phyloP scores from a whole-genome alignment of 2,329 filamentous ascomycete genomes.

The Aureobasidium sp. region DNA sequence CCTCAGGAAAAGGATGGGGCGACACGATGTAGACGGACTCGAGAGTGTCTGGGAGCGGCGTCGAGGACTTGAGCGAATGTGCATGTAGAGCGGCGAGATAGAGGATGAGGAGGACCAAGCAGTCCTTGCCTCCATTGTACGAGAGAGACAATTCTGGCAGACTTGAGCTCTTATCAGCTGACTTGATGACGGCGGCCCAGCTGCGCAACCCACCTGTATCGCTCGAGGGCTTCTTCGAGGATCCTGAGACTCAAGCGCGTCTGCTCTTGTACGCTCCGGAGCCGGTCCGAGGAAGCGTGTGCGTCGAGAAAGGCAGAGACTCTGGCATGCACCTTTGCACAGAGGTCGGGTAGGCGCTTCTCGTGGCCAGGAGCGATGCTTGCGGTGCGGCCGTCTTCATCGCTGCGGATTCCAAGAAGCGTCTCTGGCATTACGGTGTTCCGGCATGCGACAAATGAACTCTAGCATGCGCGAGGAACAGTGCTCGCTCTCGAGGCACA shows the following conservation, averaged over 20 bases:
- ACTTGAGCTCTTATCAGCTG: slow-evolving; percentile 37
- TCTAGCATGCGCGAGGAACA: slow-evolving; percentile 1
- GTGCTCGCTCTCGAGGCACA: not conserved
- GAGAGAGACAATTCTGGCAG: slow-evolving; percentile 76
- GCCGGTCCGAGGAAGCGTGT: slow-evolving; percentile 48
- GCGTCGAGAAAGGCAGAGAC: slow-evolving; percentile 61
- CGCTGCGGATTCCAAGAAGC: slow-evolving; percentile 19
- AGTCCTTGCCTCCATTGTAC: slow-evolving; percentile 98
- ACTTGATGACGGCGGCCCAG: not conserved
- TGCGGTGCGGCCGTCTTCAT: slow-evolving; percentile 19
- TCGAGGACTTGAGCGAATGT: slow-evolving; percentile 20
- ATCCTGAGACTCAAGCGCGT: slow-evolving; percentile 65
- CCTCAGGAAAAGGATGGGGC: slow-evolving; percentile 72
- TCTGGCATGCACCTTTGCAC: slow-evolving; percentile 49
- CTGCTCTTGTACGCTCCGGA: slow-evolving; percentile 65
- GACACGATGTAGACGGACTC: slow-evolving; percentile 88
- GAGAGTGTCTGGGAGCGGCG: slow-evolving; percentile 38
- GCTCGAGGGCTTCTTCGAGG: slow-evolving; percentile 65
- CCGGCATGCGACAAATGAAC: slow-evolving; percentile 5
- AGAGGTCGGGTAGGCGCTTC: slow-evolving; percentile 43
- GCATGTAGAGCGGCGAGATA: slow-evolving; percentile 61
- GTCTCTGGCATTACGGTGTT: slow-evolving; percentile 31
- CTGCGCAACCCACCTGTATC: slow-evolving; percentile 57
- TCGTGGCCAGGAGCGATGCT: slow-evolving; percentile 38
- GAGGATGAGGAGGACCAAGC: slow-evolving; percentile 81